These are phyloP conservation scores for Maudiozyma bulderi DNA, from an alignment of 805 yeast genomes.

Conservation along the genomic window DNA sequence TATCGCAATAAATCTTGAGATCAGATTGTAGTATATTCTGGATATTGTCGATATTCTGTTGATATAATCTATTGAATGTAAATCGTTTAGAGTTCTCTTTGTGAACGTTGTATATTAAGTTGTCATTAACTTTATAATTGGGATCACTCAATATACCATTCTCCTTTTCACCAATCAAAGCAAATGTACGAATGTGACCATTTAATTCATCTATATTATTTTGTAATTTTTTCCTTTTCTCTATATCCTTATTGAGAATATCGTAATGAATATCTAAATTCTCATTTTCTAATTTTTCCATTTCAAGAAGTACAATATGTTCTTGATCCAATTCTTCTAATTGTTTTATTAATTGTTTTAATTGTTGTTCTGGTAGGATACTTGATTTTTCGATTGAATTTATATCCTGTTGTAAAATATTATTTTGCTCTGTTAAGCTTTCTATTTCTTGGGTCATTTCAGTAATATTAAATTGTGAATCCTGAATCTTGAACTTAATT, in stretches of 20 bases:
- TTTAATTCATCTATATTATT: slow-evolving; percentile 37
- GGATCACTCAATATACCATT: slow-evolving; percentile 5
- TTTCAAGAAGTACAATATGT: slow-evolving; percentile 11
- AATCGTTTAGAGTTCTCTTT: not conserved
- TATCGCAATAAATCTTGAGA: slow-evolving; percentile 21
- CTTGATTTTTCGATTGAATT: slow-evolving; percentile 6
- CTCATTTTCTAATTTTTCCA: slow-evolving; percentile 16
- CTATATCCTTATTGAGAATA: slow-evolving; percentile 27
- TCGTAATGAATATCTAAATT: slow-evolving; percentile 21
- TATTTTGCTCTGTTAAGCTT: not conserved
- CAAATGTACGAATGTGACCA: slow-evolving; percentile 28
- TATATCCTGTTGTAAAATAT: not conserved
- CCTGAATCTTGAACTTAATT: not conserved
- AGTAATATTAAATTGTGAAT: not conserved
- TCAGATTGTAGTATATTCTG: slow-evolving; percentile 19
- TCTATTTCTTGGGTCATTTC: not conserved
- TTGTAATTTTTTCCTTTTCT: slow-evolving; percentile 36
- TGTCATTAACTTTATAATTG: not conserved
- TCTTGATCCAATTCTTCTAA: slow-evolving; percentile 5
- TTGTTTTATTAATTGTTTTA: slow-evolving; percentile 13
- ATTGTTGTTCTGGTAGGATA: slow-evolving; percentile 14
- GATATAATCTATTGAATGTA: slow-evolving; percentile 19
- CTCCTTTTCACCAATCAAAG: slow-evolving; percentile 7
- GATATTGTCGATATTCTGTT: slow-evolving; percentile 12
- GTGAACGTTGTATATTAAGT: too few relatives aligned